Percentiles rank a stretch among this genome's conserved stretches.
Conservation (phyloP, 306 rosid genomes). For the Leucaena leucocephala region DNA sequence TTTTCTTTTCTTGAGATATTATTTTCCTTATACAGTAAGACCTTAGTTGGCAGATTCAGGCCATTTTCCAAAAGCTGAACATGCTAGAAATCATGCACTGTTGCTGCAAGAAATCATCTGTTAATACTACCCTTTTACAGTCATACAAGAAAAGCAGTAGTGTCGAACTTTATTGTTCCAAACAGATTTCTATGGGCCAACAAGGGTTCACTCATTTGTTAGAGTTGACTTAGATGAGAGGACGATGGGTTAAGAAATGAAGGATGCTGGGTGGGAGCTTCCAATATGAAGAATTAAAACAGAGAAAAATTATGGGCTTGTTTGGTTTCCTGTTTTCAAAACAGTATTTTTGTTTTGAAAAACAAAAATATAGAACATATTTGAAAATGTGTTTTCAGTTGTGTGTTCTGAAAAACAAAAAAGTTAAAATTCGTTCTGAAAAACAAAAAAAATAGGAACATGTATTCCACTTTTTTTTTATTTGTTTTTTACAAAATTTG, state of each 20-base stretch:
- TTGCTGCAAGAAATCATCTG: background rate
- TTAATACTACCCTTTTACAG: background rate
- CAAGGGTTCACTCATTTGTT: background rate
- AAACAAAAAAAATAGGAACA: too few species aligned
- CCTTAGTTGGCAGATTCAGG: background rate
- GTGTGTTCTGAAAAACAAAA: too few species aligned
- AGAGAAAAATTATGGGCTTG: background rate
- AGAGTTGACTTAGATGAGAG: background rate
- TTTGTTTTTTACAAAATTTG: too few species aligned
- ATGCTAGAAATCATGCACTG: background rate
- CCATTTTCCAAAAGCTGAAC: background rate
- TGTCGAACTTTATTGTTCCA: background rate
- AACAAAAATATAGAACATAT: too few species aligned
- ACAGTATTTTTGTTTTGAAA: too few species aligned
- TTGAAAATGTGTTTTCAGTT: too few species aligned
- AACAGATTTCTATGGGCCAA: background rate
- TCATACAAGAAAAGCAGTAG: background rate
- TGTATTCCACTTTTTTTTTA: too few species aligned
- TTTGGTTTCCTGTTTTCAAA: too few species aligned
- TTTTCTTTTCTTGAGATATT: background rate
- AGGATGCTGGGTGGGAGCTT: background rate
- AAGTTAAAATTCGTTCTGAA: too few species aligned
- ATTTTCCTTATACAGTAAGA: background rate
- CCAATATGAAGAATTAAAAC: background rate
- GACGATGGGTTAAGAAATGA: background rate